These are phyloP conservation scores for Boeremia lycopersici DNA, from an alignment of 2,329 filamentous ascomycete genomes.

Conservation along the genomic window DNA sequence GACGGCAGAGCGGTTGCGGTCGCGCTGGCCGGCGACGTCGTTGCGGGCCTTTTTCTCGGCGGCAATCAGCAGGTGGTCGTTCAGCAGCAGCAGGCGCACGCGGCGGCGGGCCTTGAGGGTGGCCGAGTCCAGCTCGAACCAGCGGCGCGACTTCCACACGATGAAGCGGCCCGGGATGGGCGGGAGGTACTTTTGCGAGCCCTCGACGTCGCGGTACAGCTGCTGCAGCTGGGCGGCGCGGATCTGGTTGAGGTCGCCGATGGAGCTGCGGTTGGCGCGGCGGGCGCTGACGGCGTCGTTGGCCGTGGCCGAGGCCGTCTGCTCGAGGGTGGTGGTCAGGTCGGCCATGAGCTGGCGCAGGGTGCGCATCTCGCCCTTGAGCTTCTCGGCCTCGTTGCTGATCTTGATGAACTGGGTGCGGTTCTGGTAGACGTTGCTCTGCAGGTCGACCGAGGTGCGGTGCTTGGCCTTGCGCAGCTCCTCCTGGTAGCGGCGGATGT, in stretches of 20 bases:
- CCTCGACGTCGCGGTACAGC: constrained; percentile 96
- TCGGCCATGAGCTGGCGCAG: constrained; percentile 91
- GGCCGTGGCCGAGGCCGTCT: constrained; percentile 52
- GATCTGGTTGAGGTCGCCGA: constrained; percentile 73
- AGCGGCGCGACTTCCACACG: constrained; percentile 86
- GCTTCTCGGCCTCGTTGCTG: constrained; percentile 97
- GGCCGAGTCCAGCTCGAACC: constrained; percentile 96
- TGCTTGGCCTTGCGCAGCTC: constrained; percentile 77
- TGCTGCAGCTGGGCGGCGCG: constrained; percentile 74
- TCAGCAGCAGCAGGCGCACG: constrained; percentile 90
- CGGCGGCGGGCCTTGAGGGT: constrained; percentile 92
- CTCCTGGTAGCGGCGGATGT: constrained; percentile 81
- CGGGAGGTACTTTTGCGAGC: constrained; percentile 94
- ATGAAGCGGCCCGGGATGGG: constrained; percentile 91
- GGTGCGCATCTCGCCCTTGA: constrained; percentile 94
- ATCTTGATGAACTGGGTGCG: constrained; percentile 99
- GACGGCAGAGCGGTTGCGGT: constrained; percentile 47
- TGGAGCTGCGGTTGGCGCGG: constrained; percentile 80
- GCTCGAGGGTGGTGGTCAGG: constrained; percentile 63
- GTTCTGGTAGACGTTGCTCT: constrained; percentile 96
- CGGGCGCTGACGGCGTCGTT: constrained; percentile 52
- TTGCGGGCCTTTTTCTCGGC: constrained; percentile 91
- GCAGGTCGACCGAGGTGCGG: constrained; percentile 80
- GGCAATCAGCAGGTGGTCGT: constrained; percentile 91
- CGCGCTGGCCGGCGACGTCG: constrained; percentile 63